These are phyloP conservation scores for Metroxylon sagu DNA, from an alignment of 176 grass and related monocot genomes.

Conservation along the genomic window DNA sequence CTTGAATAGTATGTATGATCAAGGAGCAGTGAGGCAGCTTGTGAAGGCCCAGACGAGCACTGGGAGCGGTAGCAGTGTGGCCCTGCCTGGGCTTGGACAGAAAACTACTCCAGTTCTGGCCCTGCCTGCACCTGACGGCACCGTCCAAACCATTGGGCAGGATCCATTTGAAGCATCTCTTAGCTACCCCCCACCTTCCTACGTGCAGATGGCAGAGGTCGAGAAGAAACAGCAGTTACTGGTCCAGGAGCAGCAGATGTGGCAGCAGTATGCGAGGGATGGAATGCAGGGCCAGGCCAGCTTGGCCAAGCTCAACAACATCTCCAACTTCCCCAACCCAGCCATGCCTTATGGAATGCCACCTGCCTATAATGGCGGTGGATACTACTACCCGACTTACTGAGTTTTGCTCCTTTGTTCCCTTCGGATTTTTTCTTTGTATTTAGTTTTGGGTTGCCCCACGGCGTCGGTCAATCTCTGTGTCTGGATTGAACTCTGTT, in stretches of 20 bases:
- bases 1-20: conserved; percentile 75
- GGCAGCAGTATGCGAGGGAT: conserved; percentile 50
- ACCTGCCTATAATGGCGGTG: conserved; percentile 29
- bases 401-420: background rate
- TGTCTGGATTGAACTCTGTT: no score
- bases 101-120: conserved; percentile 31
- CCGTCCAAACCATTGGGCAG: conserved; percentile 15
- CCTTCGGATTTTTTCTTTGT: no score
- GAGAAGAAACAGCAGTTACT: conserved; percentile 69
- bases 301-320: conserved; percentile 21
- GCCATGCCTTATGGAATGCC: conserved; percentile 39
- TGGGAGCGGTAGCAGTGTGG: conserved; percentile 73
- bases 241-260: conserved; percentile 66
- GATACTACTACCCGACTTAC: conserved; percentile 36
- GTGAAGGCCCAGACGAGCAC: conserved; percentile 27
- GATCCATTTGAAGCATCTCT: conserved; percentile 81
- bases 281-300: conserved; percentile 54
- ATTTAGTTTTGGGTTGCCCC: no score
- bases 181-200: conserved; percentile 50
- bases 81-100: conserved; percentile 13
- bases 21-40: conserved; percentile 43
- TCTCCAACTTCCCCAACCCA: conserved; percentile 25
- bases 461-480: no score
- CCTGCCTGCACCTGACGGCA: conserved; percentile 50
- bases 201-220: conserved; percentile 82